Evolutionary conservation across 2,329 filamentous ascomycete species (phyloP).

Genomic region (Alternaria sp.): DNA sequence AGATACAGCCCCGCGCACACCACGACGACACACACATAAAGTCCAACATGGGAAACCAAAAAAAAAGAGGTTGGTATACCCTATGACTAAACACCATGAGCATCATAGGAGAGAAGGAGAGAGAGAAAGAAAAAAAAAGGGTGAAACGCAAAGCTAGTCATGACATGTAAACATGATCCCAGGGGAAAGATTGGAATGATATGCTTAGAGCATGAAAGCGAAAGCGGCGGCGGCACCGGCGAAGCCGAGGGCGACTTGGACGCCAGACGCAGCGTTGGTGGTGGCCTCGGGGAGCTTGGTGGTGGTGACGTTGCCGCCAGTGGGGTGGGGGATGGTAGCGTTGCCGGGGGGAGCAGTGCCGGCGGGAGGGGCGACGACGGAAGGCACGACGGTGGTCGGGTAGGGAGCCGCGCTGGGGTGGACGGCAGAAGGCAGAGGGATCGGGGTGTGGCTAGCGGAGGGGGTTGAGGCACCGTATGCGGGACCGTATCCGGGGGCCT

Average conservation of each 20-base stretch:
- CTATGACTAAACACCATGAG: conserved; percentile 9
- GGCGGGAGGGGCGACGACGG: conserved; percentile 34
- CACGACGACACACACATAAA: background rate
- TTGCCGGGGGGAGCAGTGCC: conserved; percentile 23
- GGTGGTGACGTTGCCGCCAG: conserved; percentile 44
- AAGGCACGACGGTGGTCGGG: conserved; percentile 24
- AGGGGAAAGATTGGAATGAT: conserved; percentile 3
- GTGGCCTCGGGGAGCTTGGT: conserved; percentile 39
- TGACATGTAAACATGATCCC: conserved; percentile 29
- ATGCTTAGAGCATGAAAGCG: conserved; percentile 52
- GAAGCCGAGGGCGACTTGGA: conserved; percentile 51
- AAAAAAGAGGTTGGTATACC: conserved; percentile 1
- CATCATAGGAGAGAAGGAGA: conserved; percentile 5
- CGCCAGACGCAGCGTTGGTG: conserved; percentile 43
- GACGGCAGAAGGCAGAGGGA: conserved; percentile 14
- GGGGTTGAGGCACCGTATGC: conserved; percentile 7
- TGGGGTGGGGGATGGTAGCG: conserved; percentile 38
- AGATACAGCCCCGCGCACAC: background rate
- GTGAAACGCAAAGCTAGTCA: conserved; percentile 10
- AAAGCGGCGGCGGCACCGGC: conserved; percentile 54
- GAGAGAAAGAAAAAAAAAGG: too few relatives aligned
- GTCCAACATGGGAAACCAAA: background rate
- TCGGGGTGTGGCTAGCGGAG: conserved; percentile 26
- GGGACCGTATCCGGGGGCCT: conserved; percentile 16
- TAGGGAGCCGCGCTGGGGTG: conserved; percentile 23